Conservation (phyloP, 768 basidiomycete species). For the Lactifluus echinatus region DNA sequence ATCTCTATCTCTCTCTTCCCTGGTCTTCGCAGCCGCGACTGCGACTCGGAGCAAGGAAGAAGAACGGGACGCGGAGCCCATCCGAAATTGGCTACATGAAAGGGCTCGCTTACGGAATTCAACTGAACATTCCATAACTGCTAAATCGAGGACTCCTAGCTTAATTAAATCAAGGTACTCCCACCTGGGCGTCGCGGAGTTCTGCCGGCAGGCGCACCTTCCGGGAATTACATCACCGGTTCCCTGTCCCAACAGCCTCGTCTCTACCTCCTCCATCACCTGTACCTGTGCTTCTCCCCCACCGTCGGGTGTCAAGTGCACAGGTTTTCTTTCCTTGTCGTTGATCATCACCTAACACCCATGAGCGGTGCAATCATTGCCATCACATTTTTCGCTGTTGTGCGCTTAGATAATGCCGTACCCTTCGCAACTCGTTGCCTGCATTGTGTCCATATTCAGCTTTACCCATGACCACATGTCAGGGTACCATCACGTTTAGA, state of each 20-base stretch:
- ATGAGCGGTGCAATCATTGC: slow-evolving; percentile 9
- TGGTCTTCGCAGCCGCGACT: slow-evolving; percentile 4
- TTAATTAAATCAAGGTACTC: slow-evolving; percentile 23
- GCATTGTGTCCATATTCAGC: slow-evolving; percentile 18
- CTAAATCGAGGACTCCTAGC: slow-evolving; percentile 20
- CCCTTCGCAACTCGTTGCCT: slow-evolving; percentile 18
- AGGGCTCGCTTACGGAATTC: slow-evolving; percentile 9
- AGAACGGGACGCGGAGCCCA: slow-evolving; percentile 16
- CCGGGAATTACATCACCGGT: slow-evolving; percentile 20
- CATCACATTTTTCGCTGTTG: slow-evolving; percentile 13
- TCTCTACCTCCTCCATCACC: background rate
- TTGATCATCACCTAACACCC: slow-evolving; percentile 2
- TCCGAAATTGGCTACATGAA: slow-evolving; percentile 21
- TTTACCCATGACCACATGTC: slow-evolving; percentile 19
- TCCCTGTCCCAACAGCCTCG: background rate
- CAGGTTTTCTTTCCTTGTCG: background rate
- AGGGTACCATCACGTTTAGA: slow-evolving; percentile 18
- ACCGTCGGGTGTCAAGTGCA: background rate
- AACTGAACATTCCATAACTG: slow-evolving; percentile 16
- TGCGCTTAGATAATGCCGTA: slow-evolving; percentile 22
- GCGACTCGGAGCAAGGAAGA: slow-evolving; percentile 20
- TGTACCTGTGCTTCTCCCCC: too few relatives aligned
- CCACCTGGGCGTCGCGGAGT: slow-evolving; percentile 16
- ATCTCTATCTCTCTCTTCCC: background rate
- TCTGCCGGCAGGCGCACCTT: slow-evolving; percentile 15